These are phyloP conservation scores for Lentinula guzmanii DNA, from an alignment of 768 basidiomycete genomes.

Conservation along the genomic window DNA sequence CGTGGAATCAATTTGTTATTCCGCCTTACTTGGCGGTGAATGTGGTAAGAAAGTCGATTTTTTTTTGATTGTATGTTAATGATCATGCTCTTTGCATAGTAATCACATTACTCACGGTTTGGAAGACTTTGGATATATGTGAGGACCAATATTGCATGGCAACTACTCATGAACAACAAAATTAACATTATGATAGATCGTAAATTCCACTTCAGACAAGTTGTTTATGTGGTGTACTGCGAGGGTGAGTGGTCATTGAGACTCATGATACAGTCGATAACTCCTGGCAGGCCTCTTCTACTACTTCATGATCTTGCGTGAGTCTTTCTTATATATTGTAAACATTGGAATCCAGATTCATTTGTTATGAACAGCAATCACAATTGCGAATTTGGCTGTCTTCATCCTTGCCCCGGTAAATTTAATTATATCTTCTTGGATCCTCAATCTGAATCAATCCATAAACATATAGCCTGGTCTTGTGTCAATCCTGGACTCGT, in stretches of 20 bases:
- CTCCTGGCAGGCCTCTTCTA: background rate
- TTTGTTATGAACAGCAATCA: background rate
- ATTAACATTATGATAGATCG: background rate
- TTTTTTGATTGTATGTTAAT: background rate
- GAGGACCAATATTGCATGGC: background rate
- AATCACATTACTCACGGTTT: background rate
- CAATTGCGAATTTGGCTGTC: background rate
- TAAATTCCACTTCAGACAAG: background rate
- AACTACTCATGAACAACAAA: background rate
- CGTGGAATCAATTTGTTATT: background rate
- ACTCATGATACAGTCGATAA: background rate
- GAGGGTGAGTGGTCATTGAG: background rate
- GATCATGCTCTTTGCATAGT: background rate
- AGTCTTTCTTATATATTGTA: no score
- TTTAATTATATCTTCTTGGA: background rate
- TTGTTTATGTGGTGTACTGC: background rate
- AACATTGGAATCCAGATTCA: background rate
- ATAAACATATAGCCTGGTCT: background rate
- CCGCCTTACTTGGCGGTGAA: background rate
- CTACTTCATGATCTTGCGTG: background rate
- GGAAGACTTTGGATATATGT: constrained; percentile 1
- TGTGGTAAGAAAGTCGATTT: background rate
- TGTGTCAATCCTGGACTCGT: background rate
- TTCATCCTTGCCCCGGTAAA: background rate
- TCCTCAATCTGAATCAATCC: background rate